These are phyloP conservation scores for Sugiyamaella chiloensis DNA, from an alignment of 805 yeast genomes.

Conservation along the genomic window DNA sequence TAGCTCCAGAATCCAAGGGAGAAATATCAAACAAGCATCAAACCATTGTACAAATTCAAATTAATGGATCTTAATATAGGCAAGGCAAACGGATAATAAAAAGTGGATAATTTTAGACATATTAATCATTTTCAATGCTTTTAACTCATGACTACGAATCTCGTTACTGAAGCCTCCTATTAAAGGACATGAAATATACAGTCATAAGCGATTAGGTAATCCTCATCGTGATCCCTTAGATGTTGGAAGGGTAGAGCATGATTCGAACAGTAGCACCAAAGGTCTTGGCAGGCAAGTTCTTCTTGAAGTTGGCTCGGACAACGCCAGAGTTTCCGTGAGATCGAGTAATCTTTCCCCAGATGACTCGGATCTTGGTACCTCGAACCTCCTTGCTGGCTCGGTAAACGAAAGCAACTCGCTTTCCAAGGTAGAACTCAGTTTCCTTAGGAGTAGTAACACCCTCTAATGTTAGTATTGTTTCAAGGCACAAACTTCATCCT, in stretches of 20 bases:
- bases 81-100: no score
- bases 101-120: no score
- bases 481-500: no score
- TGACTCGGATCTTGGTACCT: conserved; percentile 98
- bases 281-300: conserved; percentile 99
- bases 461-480: conserved; percentile 43
- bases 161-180: no score
- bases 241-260: conserved; percentile 99
- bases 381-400: conserved; percentile 96
- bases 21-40: no score
- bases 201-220: background rate
- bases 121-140: no score
- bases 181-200: conserved; percentile 6
- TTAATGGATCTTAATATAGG: no score
- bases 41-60: no score
- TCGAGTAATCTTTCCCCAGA: conserved; percentile 99
- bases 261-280: conserved; percentile 99
- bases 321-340: conserved; percentile 98
- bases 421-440: conserved; percentile 99
- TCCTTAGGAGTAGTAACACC: conserved; percentile 90
- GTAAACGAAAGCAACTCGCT: conserved; percentile 99
- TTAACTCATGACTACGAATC: no score
- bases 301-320: conserved; percentile 98
- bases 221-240: conserved; percentile 49
- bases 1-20: no score